Evolutionary conservation across 805 yeast species (phyloP).

Genomic region (Saccharomycopsis microspora): DNA sequence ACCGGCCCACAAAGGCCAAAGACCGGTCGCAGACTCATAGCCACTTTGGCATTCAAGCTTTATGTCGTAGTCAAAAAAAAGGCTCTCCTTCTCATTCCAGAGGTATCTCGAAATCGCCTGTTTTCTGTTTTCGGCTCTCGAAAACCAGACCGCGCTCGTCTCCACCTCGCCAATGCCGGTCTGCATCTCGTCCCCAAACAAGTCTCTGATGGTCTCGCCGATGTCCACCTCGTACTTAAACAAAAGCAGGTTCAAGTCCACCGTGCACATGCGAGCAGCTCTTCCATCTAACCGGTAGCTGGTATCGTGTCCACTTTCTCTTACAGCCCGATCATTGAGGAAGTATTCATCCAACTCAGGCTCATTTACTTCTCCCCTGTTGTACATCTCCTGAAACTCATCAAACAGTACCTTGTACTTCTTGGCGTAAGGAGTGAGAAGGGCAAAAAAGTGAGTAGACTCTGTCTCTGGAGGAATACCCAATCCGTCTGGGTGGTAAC

Average conservation of each 20-base stretch:
- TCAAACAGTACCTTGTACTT: conserved; percentile 48
- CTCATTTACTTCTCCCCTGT: conserved; percentile 51
- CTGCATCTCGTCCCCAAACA: conserved; percentile 39
- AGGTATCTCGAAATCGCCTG: conserved; percentile 49
- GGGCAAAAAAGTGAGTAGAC: conserved; percentile 68
- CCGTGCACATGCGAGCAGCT: conserved; percentile 83
- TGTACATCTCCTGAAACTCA: conserved; percentile 61
- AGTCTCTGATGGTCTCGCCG: conserved; percentile 44
- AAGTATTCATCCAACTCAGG: conserved; percentile 84
- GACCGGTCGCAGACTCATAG: conserved; percentile 80
- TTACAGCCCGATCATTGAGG: conserved; percentile 84
- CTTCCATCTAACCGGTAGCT: conserved; percentile 81
- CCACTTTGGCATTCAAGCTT: conserved; percentile 39
- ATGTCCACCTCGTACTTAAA: conserved; percentile 89
- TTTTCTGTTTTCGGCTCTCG: conserved; percentile 45
- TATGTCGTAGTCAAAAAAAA: conserved; percentile 78
- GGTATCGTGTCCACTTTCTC: conserved; percentile 97
- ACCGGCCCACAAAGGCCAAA: conserved; percentile 90
- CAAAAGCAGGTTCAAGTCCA: conserved; percentile 75
- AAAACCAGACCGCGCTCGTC: conserved; percentile 46
- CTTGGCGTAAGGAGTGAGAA: conserved; percentile 55
- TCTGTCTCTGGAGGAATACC: conserved; percentile 99
- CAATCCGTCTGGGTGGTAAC: conserved; percentile 80
- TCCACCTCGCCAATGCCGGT: conserved; percentile 30
- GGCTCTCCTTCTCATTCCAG: conserved; percentile 75